These are phyloP conservation scores for Claviceps sp. DNA, from an alignment of 2,329 filamentous ascomycete genomes.

Conservation along the genomic window DNA sequence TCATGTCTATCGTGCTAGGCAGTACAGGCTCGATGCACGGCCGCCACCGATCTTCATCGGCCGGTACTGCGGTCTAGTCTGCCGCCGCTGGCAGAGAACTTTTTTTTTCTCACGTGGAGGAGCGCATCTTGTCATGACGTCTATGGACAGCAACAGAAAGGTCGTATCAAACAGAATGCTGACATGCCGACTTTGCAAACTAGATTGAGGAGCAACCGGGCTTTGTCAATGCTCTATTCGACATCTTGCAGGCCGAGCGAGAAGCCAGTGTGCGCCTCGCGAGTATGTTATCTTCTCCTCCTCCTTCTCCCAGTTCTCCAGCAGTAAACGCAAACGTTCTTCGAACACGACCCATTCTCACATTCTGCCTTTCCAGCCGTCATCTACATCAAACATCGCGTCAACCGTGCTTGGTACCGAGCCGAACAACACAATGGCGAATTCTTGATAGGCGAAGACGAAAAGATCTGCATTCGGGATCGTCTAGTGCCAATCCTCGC, in stretches of 20 bases:
- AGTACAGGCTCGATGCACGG: not conserved
- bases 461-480: slow-evolving; percentile 76
- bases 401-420: slow-evolving; percentile 80
- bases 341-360: slow-evolving; percentile 7
- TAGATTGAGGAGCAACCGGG: slow-evolving; percentile 84
- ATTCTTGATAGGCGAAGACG: slow-evolving; percentile 69
- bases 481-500: slow-evolving; percentile 83
- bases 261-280: slow-evolving; percentile 75
- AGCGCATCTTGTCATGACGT: not conserved
- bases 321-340: slow-evolving; percentile 1
- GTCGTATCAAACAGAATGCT: not conserved
- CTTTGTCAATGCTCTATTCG: slow-evolving; percentile 80
- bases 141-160: not conserved
- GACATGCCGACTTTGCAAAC: slow-evolving; percentile 3
- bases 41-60: not conserved
- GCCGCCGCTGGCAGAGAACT: not conserved
- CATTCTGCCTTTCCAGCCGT: slow-evolving; percentile 46
- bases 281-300: slow-evolving; percentile 44
- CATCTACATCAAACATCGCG: slow-evolving; percentile 95
- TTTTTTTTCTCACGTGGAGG: not conserved
- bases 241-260: slow-evolving; percentile 81
- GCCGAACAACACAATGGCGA: slow-evolving; percentile 61
- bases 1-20: not conserved
- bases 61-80: not conserved
- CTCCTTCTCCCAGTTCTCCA: slow-evolving; percentile 1